Conservation (phyloP, 1,284 basidiomycete genomes). For the Dichomitus squalens region DNA sequence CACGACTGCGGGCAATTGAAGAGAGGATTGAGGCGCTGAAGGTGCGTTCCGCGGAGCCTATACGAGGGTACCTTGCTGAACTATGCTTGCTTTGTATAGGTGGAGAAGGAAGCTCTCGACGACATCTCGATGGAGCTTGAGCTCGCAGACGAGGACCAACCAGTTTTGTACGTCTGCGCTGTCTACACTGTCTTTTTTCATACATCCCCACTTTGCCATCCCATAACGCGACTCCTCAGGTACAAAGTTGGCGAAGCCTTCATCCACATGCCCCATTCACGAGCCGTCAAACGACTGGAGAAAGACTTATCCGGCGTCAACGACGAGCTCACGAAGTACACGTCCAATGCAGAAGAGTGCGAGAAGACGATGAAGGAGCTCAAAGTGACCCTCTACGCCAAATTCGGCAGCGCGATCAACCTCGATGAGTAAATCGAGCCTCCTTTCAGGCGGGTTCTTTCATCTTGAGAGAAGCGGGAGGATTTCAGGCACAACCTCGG, state of each 20-base stretch:
- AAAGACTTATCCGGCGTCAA: conserved; percentile 68
- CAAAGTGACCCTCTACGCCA: conserved; percentile 87
- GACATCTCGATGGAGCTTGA: conserved; percentile 89
- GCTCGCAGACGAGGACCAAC: conserved; percentile 83
- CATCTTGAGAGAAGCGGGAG: neutral
- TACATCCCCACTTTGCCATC: neutral
- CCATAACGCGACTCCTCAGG: conserved; percentile 40
- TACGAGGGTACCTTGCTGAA: no score
- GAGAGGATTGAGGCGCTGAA: conserved; percentile 74
- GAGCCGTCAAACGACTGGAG: conserved; percentile 78
- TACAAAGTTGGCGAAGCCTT: conserved; percentile 94
- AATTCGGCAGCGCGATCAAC: conserved; percentile 94
- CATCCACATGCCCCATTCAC: conserved; percentile 72
- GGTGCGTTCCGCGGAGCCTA: conserved; percentile 42
- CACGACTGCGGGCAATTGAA: conserved; percentile 71
- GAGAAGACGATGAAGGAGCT: conserved; percentile 88
- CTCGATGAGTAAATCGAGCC: conserved; percentile 62
- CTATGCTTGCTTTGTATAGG: conserved; percentile 44
- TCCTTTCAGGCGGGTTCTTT: no score
- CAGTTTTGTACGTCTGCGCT: conserved; percentile 60
- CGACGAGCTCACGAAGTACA: conserved; percentile 57
- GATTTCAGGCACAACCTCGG: neutral
- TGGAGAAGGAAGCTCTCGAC: conserved; percentile 93
- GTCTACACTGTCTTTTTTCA: neutral
- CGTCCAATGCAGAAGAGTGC: conserved; percentile 67